phyloP scores from a whole-genome alignment of 1,139 yeast species.

The Geotrichum phurueaensis region DNA sequence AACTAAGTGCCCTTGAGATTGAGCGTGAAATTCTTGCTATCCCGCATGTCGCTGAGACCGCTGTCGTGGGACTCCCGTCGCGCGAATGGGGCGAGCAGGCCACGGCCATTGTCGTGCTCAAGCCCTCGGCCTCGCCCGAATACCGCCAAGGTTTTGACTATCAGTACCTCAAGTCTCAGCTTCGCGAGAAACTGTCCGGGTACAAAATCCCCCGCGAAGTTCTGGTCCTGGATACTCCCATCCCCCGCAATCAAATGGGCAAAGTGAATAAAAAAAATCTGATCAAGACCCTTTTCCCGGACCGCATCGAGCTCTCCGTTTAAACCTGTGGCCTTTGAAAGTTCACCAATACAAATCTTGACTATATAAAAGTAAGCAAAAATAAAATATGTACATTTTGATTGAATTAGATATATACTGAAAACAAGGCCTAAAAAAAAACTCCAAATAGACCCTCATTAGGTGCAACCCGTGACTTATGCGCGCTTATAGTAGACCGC shows the following conservation, averaged over 20 bases:
- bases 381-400: neutral
- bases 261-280: conserved; percentile 35
- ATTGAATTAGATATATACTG: neutral
- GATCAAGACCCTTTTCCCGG: conserved; percentile 23
- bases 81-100: conserved; percentile 38
- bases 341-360: neutral
- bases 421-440: neutral
- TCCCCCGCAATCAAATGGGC: conserved; percentile 37
- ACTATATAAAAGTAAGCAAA: neutral
- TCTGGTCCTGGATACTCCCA: conserved; percentile 18
- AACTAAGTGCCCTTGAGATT: conserved; percentile 36
- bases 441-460: neutral
- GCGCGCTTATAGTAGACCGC: conserved; percentile 47
- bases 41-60: conserved; percentile 31
- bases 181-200: conserved; percentile 28
- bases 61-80: conserved; percentile 35
- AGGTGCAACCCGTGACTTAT: neutral
- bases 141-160: conserved; percentile 18
- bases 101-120: conserved; percentile 32
- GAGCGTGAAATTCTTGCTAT: conserved; percentile 36
- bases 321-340: too few relatives aligned
- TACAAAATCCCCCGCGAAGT: conserved; percentile 32
- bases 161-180: conserved; percentile 26
- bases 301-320: neutral
- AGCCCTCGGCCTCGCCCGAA: conserved; percentile 13